phyloP scores from a whole-genome alignment of 1,284 basidiomycete genomes.

The Waitea zeae region DNA sequence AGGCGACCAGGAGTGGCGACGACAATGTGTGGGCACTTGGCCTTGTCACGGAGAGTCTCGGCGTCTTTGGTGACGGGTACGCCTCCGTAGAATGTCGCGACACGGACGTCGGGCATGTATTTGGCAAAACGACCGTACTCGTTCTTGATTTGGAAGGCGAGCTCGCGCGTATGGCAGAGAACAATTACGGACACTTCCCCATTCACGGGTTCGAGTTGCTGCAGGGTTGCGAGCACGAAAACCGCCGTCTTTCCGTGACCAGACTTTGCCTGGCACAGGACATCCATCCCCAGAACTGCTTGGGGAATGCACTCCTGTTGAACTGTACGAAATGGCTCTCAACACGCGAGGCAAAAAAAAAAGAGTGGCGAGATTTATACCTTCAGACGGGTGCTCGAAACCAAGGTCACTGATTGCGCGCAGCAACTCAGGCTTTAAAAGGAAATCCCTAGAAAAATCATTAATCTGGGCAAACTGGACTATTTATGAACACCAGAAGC shows the following conservation, averaged over 20 bases:
- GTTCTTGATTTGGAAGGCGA: slow-evolving; percentile 99
- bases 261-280: slow-evolving; percentile 98
- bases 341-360: not conserved
- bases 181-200: slow-evolving; percentile 97
- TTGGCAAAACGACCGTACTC: slow-evolving; percentile 99
- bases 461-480: slow-evolving; percentile 4
- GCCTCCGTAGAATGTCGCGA: slow-evolving; percentile 96
- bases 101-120: slow-evolving; percentile 98
- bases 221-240: slow-evolving; percentile 94
- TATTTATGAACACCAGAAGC: too few relatives aligned
- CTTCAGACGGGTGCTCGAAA: slow-evolving; percentile 99
- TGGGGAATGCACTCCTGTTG: slow-evolving; percentile 99
- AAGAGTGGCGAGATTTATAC: slow-evolving; percentile 25
- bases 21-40: slow-evolving; percentile 95
- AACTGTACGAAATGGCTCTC: slow-evolving; percentile 30
- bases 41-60: slow-evolving; percentile 90
- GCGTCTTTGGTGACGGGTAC: slow-evolving; percentile 90
- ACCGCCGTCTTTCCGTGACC: slow-evolving; percentile 99
- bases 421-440: slow-evolving; percentile 92
- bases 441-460: slow-evolving; percentile 60
- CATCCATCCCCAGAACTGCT: slow-evolving; percentile 98
- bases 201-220: slow-evolving; percentile 96
- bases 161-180: slow-evolving; percentile 97
- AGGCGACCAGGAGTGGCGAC: slow-evolving; percentile 96
- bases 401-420: slow-evolving; percentile 97